Percentiles rank a stretch among this genome's conserved stretches.
These are phyloP conservation scores for Adansonia rubrostipa DNA, from an alignment of 441 rosid species.

Conservation along the genomic window DNA sequence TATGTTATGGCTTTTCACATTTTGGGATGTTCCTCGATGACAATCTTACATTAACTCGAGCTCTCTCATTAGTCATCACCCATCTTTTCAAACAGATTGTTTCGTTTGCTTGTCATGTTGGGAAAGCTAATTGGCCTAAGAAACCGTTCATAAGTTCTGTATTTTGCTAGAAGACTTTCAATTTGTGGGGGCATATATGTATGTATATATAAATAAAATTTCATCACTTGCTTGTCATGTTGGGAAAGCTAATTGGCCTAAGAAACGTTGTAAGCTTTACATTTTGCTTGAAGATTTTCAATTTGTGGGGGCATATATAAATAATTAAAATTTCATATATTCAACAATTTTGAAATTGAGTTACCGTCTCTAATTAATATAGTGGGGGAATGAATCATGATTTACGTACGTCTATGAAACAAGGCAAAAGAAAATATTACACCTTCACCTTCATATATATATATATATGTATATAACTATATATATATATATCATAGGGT, in stretches of 20 bases:
- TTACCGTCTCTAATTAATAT: neutral
- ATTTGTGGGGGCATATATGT: conserved; percentile 2
- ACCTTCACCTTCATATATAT: neutral
- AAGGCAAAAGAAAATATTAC: neutral
- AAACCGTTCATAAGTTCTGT: neutral
- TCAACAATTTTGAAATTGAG: conserved; percentile 1
- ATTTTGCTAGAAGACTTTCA: neutral
- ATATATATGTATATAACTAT: too few species aligned
- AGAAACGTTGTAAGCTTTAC: neutral
- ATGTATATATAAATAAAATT: too few species aligned
- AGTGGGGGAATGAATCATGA: neutral
- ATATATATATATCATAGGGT: neutral
- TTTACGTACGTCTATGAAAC: neutral
- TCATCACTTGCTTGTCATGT: too few species aligned
- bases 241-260: neutral
- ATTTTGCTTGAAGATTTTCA: conserved; percentile 6
- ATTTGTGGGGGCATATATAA: conserved; percentile 1
- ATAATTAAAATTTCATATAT: neutral
- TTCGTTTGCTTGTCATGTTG: conserved; percentile 5
- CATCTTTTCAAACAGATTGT: neutral
- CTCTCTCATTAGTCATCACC: neutral
- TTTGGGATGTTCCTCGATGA: neutral
- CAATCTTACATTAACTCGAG: neutral
- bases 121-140: neutral
- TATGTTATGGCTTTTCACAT: neutral